These are phyloP conservation scores for Phytophthora multivora DNA, from an alignment of 352 stramenopile genomes.

Conservation along the genomic window DNA sequence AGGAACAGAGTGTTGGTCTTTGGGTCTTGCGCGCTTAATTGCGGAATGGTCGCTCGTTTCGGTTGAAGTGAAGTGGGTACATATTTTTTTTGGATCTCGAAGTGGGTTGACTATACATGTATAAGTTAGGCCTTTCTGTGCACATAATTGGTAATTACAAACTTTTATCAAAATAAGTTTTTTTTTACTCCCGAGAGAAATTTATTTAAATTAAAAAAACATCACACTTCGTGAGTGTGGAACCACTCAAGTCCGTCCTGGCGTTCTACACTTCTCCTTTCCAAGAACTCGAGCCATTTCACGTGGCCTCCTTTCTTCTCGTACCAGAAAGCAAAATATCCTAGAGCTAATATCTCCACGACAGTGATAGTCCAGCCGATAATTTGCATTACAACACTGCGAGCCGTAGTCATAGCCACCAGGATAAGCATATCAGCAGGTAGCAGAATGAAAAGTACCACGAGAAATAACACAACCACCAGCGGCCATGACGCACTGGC, in stretches of 20 bases:
- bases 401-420: neutral
- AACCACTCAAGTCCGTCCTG: conserved; percentile 1
- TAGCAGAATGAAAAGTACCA: neutral
- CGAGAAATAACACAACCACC: neutral
- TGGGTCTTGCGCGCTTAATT: too few species aligned
- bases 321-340: neutral
- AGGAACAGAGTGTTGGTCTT: neutral
- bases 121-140: neutral
- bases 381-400: neutral
- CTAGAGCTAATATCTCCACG: neutral
- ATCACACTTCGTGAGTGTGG: neutral
- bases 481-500: neutral
- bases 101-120: neutral
- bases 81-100: neutral
- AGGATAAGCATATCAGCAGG: neutral
- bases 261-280: neutral
- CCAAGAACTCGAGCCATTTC: conserved; percentile 21
- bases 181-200: too few species aligned
- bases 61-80: conserved; percentile 7
- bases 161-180: too few species aligned
- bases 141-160: too few species aligned
- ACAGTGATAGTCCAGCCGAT: neutral
- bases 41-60: neutral
- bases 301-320: neutral
- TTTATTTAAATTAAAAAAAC: neutral